Conservation (phyloP, 139 green algal species). For the Picochlorum costavermella region DNA sequence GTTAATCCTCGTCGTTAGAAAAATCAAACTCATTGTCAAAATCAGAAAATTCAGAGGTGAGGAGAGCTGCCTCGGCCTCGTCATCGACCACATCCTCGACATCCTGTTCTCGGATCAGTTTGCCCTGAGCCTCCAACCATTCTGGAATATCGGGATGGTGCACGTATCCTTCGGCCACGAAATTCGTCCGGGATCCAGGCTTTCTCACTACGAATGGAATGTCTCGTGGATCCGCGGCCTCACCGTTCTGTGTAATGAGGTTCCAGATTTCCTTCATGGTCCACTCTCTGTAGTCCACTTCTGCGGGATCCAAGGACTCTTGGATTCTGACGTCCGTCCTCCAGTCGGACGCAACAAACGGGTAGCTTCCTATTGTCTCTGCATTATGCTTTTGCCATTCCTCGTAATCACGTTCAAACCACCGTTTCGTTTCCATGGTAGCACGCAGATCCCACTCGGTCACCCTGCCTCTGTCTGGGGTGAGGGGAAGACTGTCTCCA, state of each 20-base stretch:
- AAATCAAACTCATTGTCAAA: slow-evolving; percentile 17
- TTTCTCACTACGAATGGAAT: slow-evolving; percentile 9
- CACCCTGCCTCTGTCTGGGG: not conserved
- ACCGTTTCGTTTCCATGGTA: slow-evolving; percentile 22
- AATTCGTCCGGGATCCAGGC: slow-evolving; percentile 3
- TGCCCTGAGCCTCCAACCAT: slow-evolving; percentile 15
- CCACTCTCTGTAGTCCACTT: slow-evolving; percentile 27
- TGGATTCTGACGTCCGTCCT: slow-evolving; percentile 17
- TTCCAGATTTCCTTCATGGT: slow-evolving; percentile 32
- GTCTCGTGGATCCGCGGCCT: slow-evolving; percentile 18
- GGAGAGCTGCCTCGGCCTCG: slow-evolving; percentile 14
- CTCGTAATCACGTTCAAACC: slow-evolving; percentile 14
- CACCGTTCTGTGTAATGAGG: slow-evolving; percentile 29
- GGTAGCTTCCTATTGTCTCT: slow-evolving; percentile 10
- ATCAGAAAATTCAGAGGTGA: slow-evolving; percentile 24
- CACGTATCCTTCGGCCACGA: slow-evolving; percentile 1
- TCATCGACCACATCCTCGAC: slow-evolving; percentile 8
- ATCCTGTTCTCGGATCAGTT: slow-evolving; percentile 21
- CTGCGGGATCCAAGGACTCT: slow-evolving; percentile 15
- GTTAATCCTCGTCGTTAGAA: not conserved
- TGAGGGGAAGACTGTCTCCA: not conserved
- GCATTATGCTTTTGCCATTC: slow-evolving; percentile 13
- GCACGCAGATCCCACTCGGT: slow-evolving; percentile 28
- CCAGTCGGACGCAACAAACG: slow-evolving; percentile 20
- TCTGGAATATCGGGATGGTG: slow-evolving; percentile 12